phyloP scores from a whole-genome alignment of 176 grass and related monocot species.

The Bromus sterilis region DNA sequence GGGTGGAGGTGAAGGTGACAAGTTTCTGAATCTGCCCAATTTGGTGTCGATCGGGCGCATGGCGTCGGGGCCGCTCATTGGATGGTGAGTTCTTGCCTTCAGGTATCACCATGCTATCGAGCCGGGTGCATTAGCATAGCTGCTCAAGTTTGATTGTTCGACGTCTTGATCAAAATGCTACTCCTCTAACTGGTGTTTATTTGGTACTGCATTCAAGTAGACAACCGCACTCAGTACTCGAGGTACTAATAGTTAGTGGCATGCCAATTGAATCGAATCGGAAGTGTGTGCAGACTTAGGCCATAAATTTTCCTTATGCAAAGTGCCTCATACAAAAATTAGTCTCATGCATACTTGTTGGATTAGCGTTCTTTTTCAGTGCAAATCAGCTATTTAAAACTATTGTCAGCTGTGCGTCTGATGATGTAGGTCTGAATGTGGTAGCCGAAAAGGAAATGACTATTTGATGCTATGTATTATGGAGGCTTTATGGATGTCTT shows the following conservation, averaged over 20 bases:
- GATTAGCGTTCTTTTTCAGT: neutral
- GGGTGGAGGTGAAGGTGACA: conserved; percentile 28
- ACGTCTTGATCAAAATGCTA: neutral
- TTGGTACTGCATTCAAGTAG: neutral
- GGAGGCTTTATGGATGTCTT: neutral
- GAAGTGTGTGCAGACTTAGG: neutral
- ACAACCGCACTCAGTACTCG: neutral
- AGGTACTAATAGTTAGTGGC: neutral
- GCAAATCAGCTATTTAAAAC: neutral
- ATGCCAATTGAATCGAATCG: neutral
- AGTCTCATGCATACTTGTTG: neutral
- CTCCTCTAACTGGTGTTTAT: neutral
- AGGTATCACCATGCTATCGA: neutral
- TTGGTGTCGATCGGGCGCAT: conserved; percentile 85
- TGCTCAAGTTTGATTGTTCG: neutral
- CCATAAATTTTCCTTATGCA: neutral
- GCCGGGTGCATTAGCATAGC: neutral
- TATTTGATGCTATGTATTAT: neutral
- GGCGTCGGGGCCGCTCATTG: conserved; percentile 83
- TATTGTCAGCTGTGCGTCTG: neutral
- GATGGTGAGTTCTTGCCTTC: conserved; percentile 44
- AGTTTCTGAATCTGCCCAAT: conserved; percentile 91
- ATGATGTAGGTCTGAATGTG: neutral
- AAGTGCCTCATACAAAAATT: neutral
- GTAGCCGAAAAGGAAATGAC: neutral